These are phyloP conservation scores for Clarireedia monteithiana DNA, from an alignment of 2,329 filamentous ascomycete species.

Conservation along the genomic window DNA sequence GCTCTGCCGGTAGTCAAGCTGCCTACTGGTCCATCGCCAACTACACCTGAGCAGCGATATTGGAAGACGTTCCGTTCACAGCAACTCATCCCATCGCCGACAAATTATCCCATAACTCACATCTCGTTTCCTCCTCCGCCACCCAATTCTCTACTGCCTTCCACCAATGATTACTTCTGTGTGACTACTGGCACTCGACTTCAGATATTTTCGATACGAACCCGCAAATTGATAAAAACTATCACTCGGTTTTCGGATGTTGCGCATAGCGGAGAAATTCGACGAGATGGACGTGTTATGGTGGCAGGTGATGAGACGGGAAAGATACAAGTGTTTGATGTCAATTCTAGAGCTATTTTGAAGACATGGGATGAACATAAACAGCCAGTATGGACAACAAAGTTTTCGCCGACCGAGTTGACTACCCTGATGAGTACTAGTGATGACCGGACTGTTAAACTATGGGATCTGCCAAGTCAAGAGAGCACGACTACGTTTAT, in stretches of 20 bases:
- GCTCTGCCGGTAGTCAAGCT: slow-evolving; percentile 55
- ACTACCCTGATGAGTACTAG: slow-evolving; percentile 83
- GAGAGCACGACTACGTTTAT: slow-evolving; percentile 69
- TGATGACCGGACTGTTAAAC: slow-evolving; percentile 84
- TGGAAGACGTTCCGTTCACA: slow-evolving; percentile 95
- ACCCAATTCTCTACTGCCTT: slow-evolving; percentile 32
- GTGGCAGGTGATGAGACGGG: slow-evolving; percentile 89
- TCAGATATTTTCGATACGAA: slow-evolving; percentile 88
- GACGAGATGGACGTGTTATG: slow-evolving; percentile 80
- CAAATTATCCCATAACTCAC: slow-evolving; percentile 74
- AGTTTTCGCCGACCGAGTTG: slow-evolving; percentile 82
- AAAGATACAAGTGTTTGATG: slow-evolving; percentile 90
- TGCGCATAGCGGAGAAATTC: slow-evolving; percentile 81
- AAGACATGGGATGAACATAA: slow-evolving; percentile 94
- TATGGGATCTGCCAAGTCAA: slow-evolving; percentile 88
- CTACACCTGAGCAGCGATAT: slow-evolving; percentile 90
- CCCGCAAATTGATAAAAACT: slow-evolving; percentile 85
- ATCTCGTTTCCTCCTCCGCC: slow-evolving; percentile 62
- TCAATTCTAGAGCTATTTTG: slow-evolving; percentile 80
- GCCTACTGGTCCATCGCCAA: slow-evolving; percentile 69
- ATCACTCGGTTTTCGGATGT: slow-evolving; percentile 91
- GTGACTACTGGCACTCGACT: slow-evolving; percentile 92
- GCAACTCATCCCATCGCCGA: slow-evolving; percentile 72
- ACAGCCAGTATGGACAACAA: slow-evolving; percentile 86
- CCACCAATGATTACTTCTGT: slow-evolving; percentile 68